These are phyloP conservation scores for Termitomyces sp. DNA, from an alignment of 1,284 basidiomycete species.

Conservation along the genomic window DNA sequence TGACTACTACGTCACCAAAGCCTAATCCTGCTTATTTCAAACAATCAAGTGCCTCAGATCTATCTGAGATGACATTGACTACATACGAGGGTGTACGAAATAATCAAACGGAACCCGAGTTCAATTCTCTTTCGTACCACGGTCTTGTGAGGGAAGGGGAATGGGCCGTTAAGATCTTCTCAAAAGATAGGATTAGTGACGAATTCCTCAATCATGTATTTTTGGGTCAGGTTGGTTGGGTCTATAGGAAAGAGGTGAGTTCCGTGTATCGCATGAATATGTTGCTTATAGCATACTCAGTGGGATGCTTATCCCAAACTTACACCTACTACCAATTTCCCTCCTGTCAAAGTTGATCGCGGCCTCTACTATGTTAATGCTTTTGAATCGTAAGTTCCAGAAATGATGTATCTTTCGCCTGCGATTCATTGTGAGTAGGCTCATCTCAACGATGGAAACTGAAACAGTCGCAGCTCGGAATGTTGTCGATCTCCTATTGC, in stretches of 20 bases:
- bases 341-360: conserved; percentile 69
- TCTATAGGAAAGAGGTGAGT: conserved; percentile 72
- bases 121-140: conserved; percentile 89
- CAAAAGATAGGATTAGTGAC: conserved; percentile 57
- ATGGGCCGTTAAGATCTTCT: conserved; percentile 87
- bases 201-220: conserved; percentile 68
- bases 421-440: conserved; percentile 33
- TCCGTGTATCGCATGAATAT: neutral
- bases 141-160: conserved; percentile 52
- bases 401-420: neutral
- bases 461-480: conserved; percentile 83
- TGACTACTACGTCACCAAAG: conserved; percentile 68
- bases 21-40: conserved; percentile 74
- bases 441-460: conserved; percentile 90
- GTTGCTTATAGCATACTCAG: conserved; percentile 28
- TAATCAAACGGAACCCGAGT: conserved; percentile 61
- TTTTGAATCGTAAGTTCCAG: conserved; percentile 69
- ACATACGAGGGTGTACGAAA: conserved; percentile 52
- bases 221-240: conserved; percentile 71
- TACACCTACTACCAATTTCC: conserved; percentile 63
- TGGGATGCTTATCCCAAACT: conserved; percentile 78
- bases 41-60: conserved; percentile 35
- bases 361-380: conserved; percentile 88
- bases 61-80: conserved; percentile 74
- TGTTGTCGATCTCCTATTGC: conserved; percentile 70